These are phyloP conservation scores for Ramicandelaber brevisporus DNA, from an alignment of 192 early-diverging fungal genomes.

Conservation along the genomic window DNA sequence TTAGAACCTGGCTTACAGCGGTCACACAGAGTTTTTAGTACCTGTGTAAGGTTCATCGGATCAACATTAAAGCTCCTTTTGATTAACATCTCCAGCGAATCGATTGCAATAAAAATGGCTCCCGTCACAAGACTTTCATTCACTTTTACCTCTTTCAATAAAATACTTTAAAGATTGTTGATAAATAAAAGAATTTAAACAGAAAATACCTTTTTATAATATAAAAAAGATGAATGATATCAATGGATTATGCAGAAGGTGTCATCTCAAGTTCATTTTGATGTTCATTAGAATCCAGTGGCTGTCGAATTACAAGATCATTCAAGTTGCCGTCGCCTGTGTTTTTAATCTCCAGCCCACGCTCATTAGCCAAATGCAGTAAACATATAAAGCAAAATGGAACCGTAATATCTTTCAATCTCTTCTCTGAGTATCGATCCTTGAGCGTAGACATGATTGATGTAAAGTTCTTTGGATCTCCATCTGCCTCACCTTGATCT, in stretches of 20 bases:
- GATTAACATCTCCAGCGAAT: no score
- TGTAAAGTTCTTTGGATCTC: constrained; percentile 28
- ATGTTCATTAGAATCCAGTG: constrained; percentile 1
- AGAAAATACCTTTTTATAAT: background rate
- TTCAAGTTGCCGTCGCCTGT: constrained; percentile 16
- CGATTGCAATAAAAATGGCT: no score
- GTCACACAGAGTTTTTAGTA: no score
- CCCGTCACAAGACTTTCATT: no score
- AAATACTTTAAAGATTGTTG: no score
- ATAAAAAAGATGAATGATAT: constrained; percentile 1
- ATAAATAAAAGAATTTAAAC: constrained; percentile 1
- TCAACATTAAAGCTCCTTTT: no score
- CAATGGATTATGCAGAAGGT: background rate
- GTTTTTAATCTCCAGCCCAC: constrained; percentile 42
- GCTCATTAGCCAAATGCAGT: constrained; percentile 88
- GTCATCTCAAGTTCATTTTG: constrained; percentile 8
- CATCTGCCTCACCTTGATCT: constrained; percentile 2
- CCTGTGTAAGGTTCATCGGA: no score
- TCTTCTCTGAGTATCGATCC: constrained; percentile 46
- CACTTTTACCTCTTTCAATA: no score
- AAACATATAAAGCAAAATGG: constrained; percentile 94
- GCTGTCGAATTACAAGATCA: constrained; percentile 18
- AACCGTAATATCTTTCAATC: constrained; percentile 77
- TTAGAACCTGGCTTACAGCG: no score
- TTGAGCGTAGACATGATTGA: constrained; percentile 42